Conservation (phyloP, 495 filamentous ascomycete species). For the Tuber aestivum region DNA sequence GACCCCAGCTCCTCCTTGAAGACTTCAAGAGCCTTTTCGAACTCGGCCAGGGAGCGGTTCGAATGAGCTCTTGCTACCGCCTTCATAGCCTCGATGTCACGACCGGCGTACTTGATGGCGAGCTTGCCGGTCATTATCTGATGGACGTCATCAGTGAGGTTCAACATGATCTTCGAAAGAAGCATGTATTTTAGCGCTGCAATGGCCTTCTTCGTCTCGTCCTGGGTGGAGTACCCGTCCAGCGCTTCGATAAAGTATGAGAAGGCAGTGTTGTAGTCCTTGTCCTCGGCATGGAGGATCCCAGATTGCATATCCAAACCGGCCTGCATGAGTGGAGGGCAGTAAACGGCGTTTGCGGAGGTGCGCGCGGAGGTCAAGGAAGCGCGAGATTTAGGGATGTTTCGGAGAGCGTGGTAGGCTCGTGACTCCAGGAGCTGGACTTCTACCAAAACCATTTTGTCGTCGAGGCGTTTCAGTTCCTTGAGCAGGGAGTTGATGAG, state of each 20-base stretch:
- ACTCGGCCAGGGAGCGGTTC: conserved; percentile 91
- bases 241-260: conserved; percentile 99
- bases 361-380: conserved; percentile 91
- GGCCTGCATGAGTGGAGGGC: conserved; percentile 87
- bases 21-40: conserved; percentile 80
- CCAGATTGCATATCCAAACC: conserved; percentile 98
- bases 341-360: conserved; percentile 92
- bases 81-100: conserved; percentile 96
- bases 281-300: conserved; percentile 96
- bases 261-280: conserved; percentile 96
- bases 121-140: conserved; percentile 87
- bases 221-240: conserved; percentile 91
- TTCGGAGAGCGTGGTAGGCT: conserved; percentile 95
- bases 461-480: conserved; percentile 94
- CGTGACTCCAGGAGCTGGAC: conserved; percentile 95
- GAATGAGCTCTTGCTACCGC: conserved; percentile 91
- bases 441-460: conserved; percentile 98
- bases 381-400: conserved; percentile 91
- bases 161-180: conserved; percentile 99
- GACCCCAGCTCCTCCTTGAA: conserved; percentile 88
- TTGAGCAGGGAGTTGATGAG: conserved; percentile 92
- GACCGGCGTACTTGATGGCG: conserved; percentile 88
- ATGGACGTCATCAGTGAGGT: conserved; percentile 91
- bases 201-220: conserved; percentile 76
- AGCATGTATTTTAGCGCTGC: conserved; percentile 98